Evolutionary conservation across 2,329 filamentous ascomycete genomes (phyloP), one percentile per base, ranked within the genome.

Genomic region (Fusarium tuaranense): DNA sequence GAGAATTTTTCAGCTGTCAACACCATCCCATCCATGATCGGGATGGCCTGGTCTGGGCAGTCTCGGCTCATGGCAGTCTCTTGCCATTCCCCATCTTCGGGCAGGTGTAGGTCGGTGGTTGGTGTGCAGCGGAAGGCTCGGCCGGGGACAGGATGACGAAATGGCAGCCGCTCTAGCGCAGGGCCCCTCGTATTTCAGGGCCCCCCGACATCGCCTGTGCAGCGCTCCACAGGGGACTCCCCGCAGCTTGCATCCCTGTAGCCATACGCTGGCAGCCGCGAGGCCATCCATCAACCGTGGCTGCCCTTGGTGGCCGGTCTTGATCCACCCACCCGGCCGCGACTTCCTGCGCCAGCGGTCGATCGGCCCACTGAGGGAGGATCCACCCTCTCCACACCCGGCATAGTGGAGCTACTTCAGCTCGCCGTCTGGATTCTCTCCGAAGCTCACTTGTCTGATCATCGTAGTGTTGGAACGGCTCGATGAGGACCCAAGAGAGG

Each of bases 181-280:
- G 41, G 64, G 63, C 69, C 69, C 70, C 72, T 75, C 72, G 72
- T 74, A 76, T 75, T 65, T 62, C 36, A 69, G 46, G 70, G 62
- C 70, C 67, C 65, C 39, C 55, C 72, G 53, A 75, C 62, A 68
- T 62, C 63, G 67, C 64, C 53, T 55, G 62, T 72, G 60, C 55
- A 64, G 65, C 59, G 57, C n/a, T 68, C 67, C 65, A 73, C 73
- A 71, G 44, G 73, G 73, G 62, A 64, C 70, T 74, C 73, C 73
- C 73, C 73, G 73, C 73, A 72, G 65, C 68, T 46, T 58, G 46
- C 44, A 73, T 73, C 72, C 67, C 72, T 73, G 59, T 72, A 71
- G 63, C 70, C 30, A 76, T 66, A 67, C 67, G 68, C 73, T 75
- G 62, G 71, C 63, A 62, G 71, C 48, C 34, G 34, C n/a, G 67